A percentile compares a stretch with the other conserved stretches of the same genome.
Evolutionary conservation across 192 early-diverging fungal genomes (phyloP).

Genomic region (Rhizophagus sp.): DNA sequence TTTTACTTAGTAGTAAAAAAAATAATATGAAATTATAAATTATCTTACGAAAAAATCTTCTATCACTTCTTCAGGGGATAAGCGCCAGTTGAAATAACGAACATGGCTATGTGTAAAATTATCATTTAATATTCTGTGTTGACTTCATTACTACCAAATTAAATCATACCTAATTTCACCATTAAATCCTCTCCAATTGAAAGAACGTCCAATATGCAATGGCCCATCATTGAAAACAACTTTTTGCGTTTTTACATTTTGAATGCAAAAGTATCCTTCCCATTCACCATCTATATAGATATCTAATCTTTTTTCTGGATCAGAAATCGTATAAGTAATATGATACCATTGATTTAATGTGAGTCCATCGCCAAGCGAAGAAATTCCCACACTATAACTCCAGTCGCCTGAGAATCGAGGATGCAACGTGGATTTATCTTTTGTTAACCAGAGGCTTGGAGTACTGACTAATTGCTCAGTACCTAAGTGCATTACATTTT

Average conservation of each 20-base stretch:
- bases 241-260: neutral
- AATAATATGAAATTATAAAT: neutral
- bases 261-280: neutral
- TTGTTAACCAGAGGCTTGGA: neutral
- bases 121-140: too few relatives aligned
- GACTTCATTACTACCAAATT: neutral
- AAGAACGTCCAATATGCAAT: neutral
- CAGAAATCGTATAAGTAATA: slow-evolving; percentile 16
- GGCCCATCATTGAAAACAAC: slow-evolving; percentile 15
- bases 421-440: neutral
- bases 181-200: neutral
- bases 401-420: slow-evolving; percentile 1
- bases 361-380: neutral
- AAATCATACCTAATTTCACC: slow-evolving; percentile 16
- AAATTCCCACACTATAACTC: neutral
- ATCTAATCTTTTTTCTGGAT: slow-evolving; percentile 14
- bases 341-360: slow-evolving; percentile 6
- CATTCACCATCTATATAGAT: slow-evolving; percentile 12
- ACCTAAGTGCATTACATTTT: neutral
- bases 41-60: too few relatives aligned
- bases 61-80: too few relatives aligned
- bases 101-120: too few relatives aligned
- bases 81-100: too few relatives aligned
- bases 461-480: neutral
- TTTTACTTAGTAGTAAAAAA: too few relatives aligned